Percentiles rank a stretch among this genome's conserved stretches.
Conservation (phyloP, 768 basidiomycete genomes). For the Russula compacta region DNA sequence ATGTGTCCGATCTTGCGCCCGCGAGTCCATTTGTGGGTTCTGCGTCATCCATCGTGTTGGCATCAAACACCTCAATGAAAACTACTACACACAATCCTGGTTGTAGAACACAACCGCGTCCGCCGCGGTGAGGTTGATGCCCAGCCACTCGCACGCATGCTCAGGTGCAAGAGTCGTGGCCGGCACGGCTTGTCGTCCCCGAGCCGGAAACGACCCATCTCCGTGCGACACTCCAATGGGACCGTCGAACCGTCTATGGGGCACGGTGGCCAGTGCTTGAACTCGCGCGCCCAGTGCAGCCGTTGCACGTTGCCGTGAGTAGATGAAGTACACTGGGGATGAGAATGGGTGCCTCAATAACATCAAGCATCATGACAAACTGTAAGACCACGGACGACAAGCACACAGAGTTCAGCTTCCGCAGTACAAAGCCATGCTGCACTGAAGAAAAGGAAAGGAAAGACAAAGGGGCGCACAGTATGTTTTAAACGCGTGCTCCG, state of each 20-base stretch:
- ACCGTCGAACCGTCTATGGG: slow-evolving; percentile 86
- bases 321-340: neutral
- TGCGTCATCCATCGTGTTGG: slow-evolving; percentile 24
- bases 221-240: slow-evolving; percentile 70
- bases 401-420: neutral
- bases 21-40: slow-evolving; percentile 95
- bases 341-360: slow-evolving; percentile 60
- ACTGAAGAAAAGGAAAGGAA: neutral
- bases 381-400: slow-evolving; percentile 68
- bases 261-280: slow-evolving; percentile 76
- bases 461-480: slow-evolving; percentile 1
- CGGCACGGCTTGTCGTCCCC: slow-evolving; percentile 56
- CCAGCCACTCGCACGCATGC: slow-evolving; percentile 70
- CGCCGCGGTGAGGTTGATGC: slow-evolving; percentile 72
- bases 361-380: slow-evolving; percentile 93
- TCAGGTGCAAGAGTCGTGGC: slow-evolving; percentile 69
- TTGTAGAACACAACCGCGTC: too few relatives aligned
- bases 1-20: slow-evolving; percentile 93
- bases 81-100: slow-evolving; percentile 56
- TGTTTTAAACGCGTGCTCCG: slow-evolving; percentile 49
- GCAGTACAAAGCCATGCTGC: neutral
- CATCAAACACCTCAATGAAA: neutral
- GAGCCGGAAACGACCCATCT: too few relatives aligned
- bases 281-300: slow-evolving; percentile 80
- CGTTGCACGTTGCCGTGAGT: neutral